Evolutionary conservation across 768 basidiomycete genomes (phyloP), one percentile per base, ranked within the genome.

Genomic region (Hypholoma fasciculare): DNA sequence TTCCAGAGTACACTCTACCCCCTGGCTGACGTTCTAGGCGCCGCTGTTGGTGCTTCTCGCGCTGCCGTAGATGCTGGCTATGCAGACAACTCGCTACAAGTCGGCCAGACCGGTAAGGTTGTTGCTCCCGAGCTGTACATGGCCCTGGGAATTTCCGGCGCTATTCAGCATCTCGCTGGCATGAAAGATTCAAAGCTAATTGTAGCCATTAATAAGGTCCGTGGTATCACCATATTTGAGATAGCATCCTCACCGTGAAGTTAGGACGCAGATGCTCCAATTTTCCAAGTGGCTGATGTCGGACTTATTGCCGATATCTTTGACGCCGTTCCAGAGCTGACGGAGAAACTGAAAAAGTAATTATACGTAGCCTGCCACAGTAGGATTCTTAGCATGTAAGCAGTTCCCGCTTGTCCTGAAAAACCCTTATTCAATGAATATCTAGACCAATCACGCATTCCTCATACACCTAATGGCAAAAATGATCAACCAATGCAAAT

Each of bases 181-280:
- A 99, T 98, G 97, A 99, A 99, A 72, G 97, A 98, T 67, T 95
- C 93, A 11, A 99, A 98, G 77, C 79, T 98, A 62, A 99, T 99
- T 60, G 96, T 97, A 34, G 97, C 97, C 4, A 83, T 99, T 61
- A 99, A 99, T 80, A 99, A 99, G 85, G 95, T 87, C 2, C 49
- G 36, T 56, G 17, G 20, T 47, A 26, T 43, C 7, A n/a, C 20
- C 34, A 44, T 52, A 2, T 54, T 56, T 59, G 54, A 62, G 51
- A 61, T 53, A 54, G 44, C 13, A 34, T 19, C 14, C 38, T 43
- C 51, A 17, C 64, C 6, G 40, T 42, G 0, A 19, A 7, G 1
- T 37, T 30, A 96, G 93, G 96, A 98, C 69, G 83, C 94, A 42
- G 97, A 99, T 67, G 97, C 97, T 8, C 97, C 97, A 1, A 99